A percentile compares a stretch with the other conserved stretches of the same genome.
Conservation (phyloP, 1,284 basidiomycete species). For the Mycosarcoma maydis region DNA sequence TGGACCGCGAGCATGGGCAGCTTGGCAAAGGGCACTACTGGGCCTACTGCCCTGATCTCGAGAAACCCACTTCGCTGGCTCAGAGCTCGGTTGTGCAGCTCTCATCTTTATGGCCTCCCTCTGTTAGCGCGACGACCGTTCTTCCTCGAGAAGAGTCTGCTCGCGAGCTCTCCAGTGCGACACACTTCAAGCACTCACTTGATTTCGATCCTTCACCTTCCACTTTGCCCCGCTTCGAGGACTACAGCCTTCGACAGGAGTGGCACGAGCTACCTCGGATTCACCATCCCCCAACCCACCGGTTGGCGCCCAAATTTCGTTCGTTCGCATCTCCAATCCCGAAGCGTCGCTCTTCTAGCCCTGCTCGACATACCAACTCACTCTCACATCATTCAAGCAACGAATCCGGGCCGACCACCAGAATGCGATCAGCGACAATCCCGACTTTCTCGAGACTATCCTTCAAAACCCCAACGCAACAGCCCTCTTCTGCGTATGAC, state of each 20-base stretch:
- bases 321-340: not conserved
- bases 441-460: constrained; percentile 4
- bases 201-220: too few relatives aligned
- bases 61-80: constrained; percentile 36
- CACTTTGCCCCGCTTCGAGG: constrained; percentile 5
- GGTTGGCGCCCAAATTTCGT: too few relatives aligned
- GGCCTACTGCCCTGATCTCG: constrained; percentile 37
- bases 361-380: not conserved
- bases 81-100: constrained; percentile 37
- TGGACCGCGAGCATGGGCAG: constrained; percentile 34
- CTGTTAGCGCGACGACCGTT: constrained; percentile 9
- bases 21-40: constrained; percentile 45
- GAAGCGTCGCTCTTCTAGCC: constrained; percentile 12
- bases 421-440: constrained; percentile 28
- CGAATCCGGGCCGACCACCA: not conserved
- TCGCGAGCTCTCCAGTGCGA: not conserved
- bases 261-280: not conserved
- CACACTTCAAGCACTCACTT: constrained; percentile 1
- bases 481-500: not conserved
- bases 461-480: not conserved
- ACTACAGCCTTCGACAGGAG: not conserved
- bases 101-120: constrained; percentile 25
- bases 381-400: not conserved
- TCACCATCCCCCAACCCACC: not conserved
- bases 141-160: constrained; percentile 2